Evolutionary conservation across 495 filamentous ascomycete species (phyloP), one percentile per base, ranked within the genome.

Genomic region (Bathelium albidoporum): DNA sequence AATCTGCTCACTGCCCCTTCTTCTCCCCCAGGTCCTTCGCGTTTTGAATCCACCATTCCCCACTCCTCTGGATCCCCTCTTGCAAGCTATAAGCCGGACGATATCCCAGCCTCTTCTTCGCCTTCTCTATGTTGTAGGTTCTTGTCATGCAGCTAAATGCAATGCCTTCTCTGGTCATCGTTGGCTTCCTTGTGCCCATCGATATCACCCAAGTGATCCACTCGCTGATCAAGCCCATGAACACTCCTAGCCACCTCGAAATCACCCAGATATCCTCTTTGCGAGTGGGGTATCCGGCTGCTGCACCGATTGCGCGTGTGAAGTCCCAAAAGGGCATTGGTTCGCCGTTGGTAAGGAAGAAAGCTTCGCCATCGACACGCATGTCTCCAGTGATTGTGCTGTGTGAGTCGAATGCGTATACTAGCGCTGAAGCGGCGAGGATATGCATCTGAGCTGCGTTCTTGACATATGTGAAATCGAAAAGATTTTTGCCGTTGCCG

Each of bases 251-350:
- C 41, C 81, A 81, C 62, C 84, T 80, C 3, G 84, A 80, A 59
- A 97, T 79, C 1, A 79, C 77, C 84, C 86, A 89, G n/a, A 91
- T 84, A 73, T 88, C 73, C 1, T 26, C 65, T 1, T 68, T 65
- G 31, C 68, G 44, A 14, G 68, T 71, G 29, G 62, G 60, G 58
- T 77, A 73, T 5, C 75, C 76, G 11, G 74, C 73, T 22, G 69
- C 68, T 18, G 69, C 81, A 90, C 91, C 97, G 31, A 94, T 81
- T 43, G 83, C 80, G 44, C 89, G 86, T 36, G 85, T 82, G 69
- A 93, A 88, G 72, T 97, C 93, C 92, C 93, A 98, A 80, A 98
- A 98, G 72, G 95, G 95, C 24, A 95, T 79, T 0, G 94, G 94
- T 60, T 82, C 79, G 70, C 88, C 91, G 73, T 98, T 97, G 64